Evolutionary conservation across 257 asterid species (phyloP).

Genomic region (Nicotiana tabacum): DNA sequence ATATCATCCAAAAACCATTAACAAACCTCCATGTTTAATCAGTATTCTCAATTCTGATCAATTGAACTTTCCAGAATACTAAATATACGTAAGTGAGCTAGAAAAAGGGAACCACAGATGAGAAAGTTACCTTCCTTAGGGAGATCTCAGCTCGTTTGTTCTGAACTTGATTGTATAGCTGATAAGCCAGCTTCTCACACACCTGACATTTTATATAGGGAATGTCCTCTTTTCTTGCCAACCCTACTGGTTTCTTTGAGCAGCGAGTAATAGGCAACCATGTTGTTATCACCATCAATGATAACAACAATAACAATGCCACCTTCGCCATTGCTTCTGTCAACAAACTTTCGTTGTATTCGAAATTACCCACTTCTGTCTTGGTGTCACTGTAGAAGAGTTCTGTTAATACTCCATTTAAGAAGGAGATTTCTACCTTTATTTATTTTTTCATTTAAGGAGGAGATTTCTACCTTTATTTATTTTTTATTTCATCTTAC

Average conservation of each 20-base stretch:
- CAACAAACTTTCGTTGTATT: neutral
- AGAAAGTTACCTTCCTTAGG: conserved; percentile 56
- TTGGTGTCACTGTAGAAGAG: neutral
- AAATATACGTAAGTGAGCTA: neutral
- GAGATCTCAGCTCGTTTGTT: conserved; percentile 64
- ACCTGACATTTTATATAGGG: conserved; percentile 84
- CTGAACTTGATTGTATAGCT: conserved; percentile 61
- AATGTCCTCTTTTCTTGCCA: conserved; percentile 82
- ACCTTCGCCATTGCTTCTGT: conserved; percentile 33
- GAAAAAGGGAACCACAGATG: conserved; percentile 4
- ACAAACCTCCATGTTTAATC: neutral
- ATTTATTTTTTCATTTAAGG: neutral
- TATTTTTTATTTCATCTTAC: conserved; percentile 10
- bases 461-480: neutral
- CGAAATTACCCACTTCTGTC: neutral
- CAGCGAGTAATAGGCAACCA: conserved; percentile 40
- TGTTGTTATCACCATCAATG: conserved; percentile 20
- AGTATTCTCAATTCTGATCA: neutral
- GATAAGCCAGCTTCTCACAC: conserved; percentile 65
- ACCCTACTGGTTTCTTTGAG: conserved; percentile 65
- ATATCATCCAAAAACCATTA: neutral
- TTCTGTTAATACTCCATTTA: too few relatives aligned
- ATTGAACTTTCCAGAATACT: neutral
- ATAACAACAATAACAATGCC: conserved; percentile 10
- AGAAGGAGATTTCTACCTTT: neutral